Percentiles rank a stretch among this genome's conserved stretches.
Conservation (phyloP, 2,329 filamentous ascomycete genomes). For the Daldinia eschscholtzii region DNA sequence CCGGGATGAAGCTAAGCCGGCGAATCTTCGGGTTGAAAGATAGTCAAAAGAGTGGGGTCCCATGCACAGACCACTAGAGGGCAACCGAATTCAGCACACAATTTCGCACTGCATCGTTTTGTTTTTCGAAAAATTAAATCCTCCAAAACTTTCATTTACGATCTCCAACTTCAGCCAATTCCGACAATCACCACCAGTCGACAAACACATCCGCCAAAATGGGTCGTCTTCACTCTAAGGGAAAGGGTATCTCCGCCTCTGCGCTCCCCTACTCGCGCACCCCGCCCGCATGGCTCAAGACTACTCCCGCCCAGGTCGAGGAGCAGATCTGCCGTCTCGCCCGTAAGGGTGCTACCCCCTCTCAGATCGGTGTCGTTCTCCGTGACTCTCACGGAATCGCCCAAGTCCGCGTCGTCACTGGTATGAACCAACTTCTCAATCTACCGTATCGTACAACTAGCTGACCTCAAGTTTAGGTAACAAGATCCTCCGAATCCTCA, state of each 20-base stretch:
- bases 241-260: slow-evolving; percentile 98
- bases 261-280: slow-evolving; percentile 97
- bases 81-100: slow-evolving; percentile 44
- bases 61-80: slow-evolving; percentile 40
- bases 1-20: slow-evolving; percentile 4
- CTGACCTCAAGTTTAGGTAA: slow-evolving; percentile 74
- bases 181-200: slow-evolving; percentile 46
- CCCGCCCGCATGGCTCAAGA: slow-evolving; percentile 96
- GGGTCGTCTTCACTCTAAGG: slow-evolving; percentile 99
- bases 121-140: slow-evolving; percentile 38
- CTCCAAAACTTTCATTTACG: slow-evolving; percentile 39
- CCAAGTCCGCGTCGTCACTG: slow-evolving; percentile 97
- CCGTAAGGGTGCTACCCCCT: slow-evolving; percentile 98
- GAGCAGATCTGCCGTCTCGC: slow-evolving; percentile 99
- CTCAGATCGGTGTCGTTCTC: slow-evolving; percentile 98
- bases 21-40: slow-evolving; percentile 8
- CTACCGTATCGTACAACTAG: background rate
- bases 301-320: slow-evolving; percentile 96
- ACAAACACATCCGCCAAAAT: slow-evolving; percentile 70
- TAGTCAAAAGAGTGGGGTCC: background rate
- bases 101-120: slow-evolving; percentile 35
- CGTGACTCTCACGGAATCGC: slow-evolving; percentile 98
- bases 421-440: slow-evolving; percentile 66
- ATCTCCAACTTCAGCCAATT: slow-evolving; percentile 37
- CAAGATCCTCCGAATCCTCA: slow-evolving; percentile 99